Percentiles rank a stretch among this genome's conserved stretches.
Evolutionary conservation across 169 alveolate species (phyloP).

Genomic region (Plasmodium reichenowi): DNA sequence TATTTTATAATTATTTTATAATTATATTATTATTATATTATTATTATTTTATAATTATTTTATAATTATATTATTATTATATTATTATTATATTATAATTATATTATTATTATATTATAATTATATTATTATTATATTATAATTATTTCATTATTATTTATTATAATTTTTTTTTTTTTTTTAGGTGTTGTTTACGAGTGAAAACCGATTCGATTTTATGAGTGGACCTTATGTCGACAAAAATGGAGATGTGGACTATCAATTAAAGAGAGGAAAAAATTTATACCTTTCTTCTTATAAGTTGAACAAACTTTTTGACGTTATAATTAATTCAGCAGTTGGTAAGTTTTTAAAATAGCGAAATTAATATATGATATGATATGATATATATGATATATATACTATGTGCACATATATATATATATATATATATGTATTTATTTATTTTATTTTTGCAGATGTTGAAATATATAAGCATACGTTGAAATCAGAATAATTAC

Average conservation of each 20-base stretch:
- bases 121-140: too few species aligned
- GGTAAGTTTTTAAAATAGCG: constrained; percentile 22
- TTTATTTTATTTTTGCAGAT: constrained; percentile 20
- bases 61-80: too few species aligned
- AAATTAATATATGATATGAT: background rate
- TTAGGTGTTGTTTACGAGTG: constrained; percentile 57
- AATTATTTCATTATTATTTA: background rate
- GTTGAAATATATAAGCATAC: constrained; percentile 70
- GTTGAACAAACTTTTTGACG: constrained; percentile 36
- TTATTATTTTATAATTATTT: too few species aligned
- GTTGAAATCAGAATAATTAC: constrained; percentile 19
- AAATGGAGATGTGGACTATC: constrained; percentile 62
- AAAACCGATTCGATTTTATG: constrained; percentile 43
- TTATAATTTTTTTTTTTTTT: background rate
- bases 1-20: too few species aligned
- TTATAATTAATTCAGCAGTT: constrained; percentile 51
- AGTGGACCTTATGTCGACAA: constrained; percentile 67
- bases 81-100: too few species aligned
- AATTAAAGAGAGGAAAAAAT: constrained; percentile 57
- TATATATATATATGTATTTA: background rate
- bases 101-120: too few species aligned
- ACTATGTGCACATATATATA: too few species aligned
- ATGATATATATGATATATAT: background rate
- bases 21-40: too few species aligned
- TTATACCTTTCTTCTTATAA: constrained; percentile 42